Base-by-base conservation (phyloP, 1,284 basidiomycete genomes). In the Chondrostereum purpureum region DNA sequence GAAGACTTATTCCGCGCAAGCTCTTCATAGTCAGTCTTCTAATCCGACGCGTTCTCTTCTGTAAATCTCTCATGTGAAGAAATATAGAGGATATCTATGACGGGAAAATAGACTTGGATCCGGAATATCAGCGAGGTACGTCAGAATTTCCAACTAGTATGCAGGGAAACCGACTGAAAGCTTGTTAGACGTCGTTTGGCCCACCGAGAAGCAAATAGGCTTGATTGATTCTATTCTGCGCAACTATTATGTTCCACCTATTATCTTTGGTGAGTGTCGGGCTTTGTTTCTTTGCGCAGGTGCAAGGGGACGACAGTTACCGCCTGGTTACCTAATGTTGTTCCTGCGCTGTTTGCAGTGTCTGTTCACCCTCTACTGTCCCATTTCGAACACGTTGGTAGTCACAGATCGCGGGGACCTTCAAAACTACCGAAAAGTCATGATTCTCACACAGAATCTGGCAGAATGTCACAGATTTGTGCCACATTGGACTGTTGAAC, bases 171-270 rank as follows among this genome's bases (percentile, higher is more conserved):
- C 18, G 14, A 20, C 8, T 19, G 20, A n/a, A 13, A 13, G 6
- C 4, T 19, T 21, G 11, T 37, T 43, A 84, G 83, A 80, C 43
- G 77, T 88, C 41, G 85, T 88, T 0, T 88, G 84, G 85, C 64
- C 77, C 1, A 77, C 78, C 46, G 54, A 64, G 4, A 87, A 88
- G 56, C 83, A 88, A 54, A 74, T 77, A 19, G 73, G 73, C 13
- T 68, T 88, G n/a, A 73, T 88, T 13, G 82, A 85, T 56, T 85
- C 81, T 1, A 70, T 88, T 19, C 75, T 78, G 48, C 78, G 80
- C 39, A 84, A 87, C 54, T 86, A 77, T 53, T 86, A 83, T 51
- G 73, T 88, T 3, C 86, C 84, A 0, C 83, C 84, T 1, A 65
- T 88, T n/a, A 87, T 88, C 22, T 86, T 88, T 45, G 70, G 81